A percentile compares a stretch with the other conserved stretches of the same genome.
Evolutionary conservation across 768 basidiomycete genomes (phyloP).

Genomic region (Boletus bicolor): DNA sequence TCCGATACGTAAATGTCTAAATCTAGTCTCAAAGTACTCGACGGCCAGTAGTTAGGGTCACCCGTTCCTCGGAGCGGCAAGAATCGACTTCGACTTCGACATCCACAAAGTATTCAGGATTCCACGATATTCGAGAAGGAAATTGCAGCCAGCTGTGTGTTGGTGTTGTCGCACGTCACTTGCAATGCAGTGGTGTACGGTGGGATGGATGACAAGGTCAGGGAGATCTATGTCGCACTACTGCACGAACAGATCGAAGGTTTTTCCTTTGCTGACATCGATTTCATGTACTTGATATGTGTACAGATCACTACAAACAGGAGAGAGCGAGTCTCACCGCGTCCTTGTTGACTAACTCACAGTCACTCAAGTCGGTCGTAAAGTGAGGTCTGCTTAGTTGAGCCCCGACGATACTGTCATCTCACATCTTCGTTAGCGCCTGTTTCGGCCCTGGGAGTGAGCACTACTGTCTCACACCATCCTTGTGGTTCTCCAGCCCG

Average conservation of each 20-base stretch:
- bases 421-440: conserved; percentile 37
- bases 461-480: conserved; percentile 59
- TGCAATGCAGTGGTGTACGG: conserved; percentile 26
- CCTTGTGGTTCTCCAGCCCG: conserved; percentile 33
- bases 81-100: too few relatives aligned
- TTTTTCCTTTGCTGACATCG: too few relatives aligned
- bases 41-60: too few relatives aligned
- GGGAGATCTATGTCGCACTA: too few relatives aligned
- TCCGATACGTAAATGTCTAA: too few relatives aligned
- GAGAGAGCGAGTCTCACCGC: conserved; percentile 62
- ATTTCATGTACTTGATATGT: neutral
- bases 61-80: too few relatives aligned
- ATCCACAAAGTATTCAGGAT: too few relatives aligned
- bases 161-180: conserved; percentile 75
- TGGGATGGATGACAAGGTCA: too few relatives aligned
- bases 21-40: too few relatives aligned
- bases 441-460: conserved; percentile 65
- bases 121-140: conserved; percentile 17
- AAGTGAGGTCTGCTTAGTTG: conserved; percentile 44
- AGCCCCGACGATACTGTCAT: neutral
- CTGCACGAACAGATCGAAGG: neutral
- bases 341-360: conserved; percentile 59
- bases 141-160: conserved; percentile 70
- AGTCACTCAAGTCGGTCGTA: conserved; percentile 62
- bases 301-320: conserved; percentile 63